Evolutionary conservation across 2,329 filamentous ascomycete species (phyloP), one percentile per base, ranked within the genome.

Genomic region (Calonectria hawksworthii): DNA sequence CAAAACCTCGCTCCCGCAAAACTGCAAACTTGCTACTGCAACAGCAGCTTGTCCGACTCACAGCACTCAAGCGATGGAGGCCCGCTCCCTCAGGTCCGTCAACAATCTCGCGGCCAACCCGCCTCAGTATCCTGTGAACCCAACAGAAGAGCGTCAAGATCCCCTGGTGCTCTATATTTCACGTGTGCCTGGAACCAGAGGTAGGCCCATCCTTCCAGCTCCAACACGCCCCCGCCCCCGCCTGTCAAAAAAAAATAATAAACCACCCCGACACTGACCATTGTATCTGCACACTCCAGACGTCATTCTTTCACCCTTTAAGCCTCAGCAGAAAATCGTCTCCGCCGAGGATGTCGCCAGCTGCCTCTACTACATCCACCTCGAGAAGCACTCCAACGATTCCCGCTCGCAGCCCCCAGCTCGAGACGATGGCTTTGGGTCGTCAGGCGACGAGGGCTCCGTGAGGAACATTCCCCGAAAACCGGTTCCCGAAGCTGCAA

Each of bases 291-390:
- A 18, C 59, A 7, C 50, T 56, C 28, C 52, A 97, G 96, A 98
- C 89, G 91, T 98, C 72, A 98, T 98, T 80, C 92, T 99, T 59
- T 98, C 96, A 1, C 95, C 97, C 0, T 90, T 97, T 76, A 98
- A 98, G 83, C 97, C 97, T 2, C 93, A 94, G 67, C 90, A 94
- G 52, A 98, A 97, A 84, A 96, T 95, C 74, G 95, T 99, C 76
- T 98, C 95, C 0, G 93, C 92, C 56, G 93, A 96, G 83, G 96
- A 98, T 83, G 93, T 99, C 64, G 92, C 94, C 71, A 95, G 93
- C 80, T 98, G 94, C 18, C 89, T 99, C 7, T 99, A 99, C 86
- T 99, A 97, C 83, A 88, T 98, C 68, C 96, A 99, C 85, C 90
- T 98, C 50, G 81, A 83, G 71, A 70, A 75, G 10, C 88, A 90